Evolutionary conservation across 129 eudicot genomes (phyloP), one percentile per base, ranked within the genome.

Genomic region (Solidago caesia): DNA sequence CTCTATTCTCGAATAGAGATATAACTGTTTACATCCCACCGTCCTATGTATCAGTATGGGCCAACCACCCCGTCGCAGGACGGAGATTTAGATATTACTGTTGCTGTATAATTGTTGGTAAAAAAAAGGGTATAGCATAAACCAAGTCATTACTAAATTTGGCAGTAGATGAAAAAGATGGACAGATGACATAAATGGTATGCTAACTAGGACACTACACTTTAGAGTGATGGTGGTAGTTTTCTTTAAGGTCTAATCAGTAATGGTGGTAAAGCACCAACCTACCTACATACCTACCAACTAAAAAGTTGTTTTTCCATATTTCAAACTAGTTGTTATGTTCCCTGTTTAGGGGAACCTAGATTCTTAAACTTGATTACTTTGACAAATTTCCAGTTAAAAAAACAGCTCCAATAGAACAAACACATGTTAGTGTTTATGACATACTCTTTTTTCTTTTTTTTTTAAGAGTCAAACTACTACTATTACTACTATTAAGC

Each of bases 281-380:
- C 79, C 60, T 61, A 61, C 57, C 48, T 27, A 29, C 46, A 55
- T 9, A 68, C 59, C 33, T 72, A 59, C 47, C 25, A 33, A 33
- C 39, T 33, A 55, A 75, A 75, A 75, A 75, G 80, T 66, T 53
- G 39, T 25, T 47, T 49, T 68, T 13, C 70, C 79, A 67, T 67
- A 45, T 64, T 79, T 79, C 83, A 79, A 73, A 73, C 80, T 44
- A 66, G 67, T 75, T 53, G 80, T 75, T 75, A 66, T 75, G 80
- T 55, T 53, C 44, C 83, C 75, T n/a, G 73, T 79, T 73, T 67
- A 70, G 81, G 81, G 57, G 45, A 7, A 47, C 59, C 16, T 21
- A 65, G 69, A 79, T 66, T 66, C 63, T 73, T 39, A 55, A 66
- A 56, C 69, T 44, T 55, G 60, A 73, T 65, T 79, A 16, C 62